Conservation (phyloP, 169 alveolate genomes). For the Plasmodium cynomolgi region DNA sequence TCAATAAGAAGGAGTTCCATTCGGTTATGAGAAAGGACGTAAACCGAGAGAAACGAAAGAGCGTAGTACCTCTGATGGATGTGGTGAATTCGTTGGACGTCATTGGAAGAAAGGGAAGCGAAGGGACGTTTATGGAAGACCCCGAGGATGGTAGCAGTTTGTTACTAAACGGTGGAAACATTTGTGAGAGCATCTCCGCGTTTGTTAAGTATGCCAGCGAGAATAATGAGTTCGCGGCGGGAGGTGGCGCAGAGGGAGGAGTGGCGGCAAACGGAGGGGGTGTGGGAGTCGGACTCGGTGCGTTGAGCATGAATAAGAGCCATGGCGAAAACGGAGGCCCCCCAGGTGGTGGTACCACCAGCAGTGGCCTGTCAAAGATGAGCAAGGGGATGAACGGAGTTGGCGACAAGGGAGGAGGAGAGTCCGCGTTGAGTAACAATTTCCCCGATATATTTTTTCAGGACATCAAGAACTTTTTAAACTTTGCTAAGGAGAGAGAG, state of each 20-base stretch:
- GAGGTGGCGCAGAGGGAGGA: not conserved
- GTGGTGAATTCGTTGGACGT: not conserved
- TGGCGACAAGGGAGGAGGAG: conserved; percentile 7
- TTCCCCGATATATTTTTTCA: conserved; percentile 29
- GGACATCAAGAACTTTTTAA: conserved; percentile 58
- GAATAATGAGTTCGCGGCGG: not conserved
- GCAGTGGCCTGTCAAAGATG: not conserved
- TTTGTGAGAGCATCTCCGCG: not conserved
- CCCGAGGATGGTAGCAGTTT: not conserved
- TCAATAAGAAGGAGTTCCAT: not conserved
- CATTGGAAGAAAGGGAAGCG: not conserved
- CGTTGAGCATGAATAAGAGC: not conserved
- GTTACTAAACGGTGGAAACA: not conserved
- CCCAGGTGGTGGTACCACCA: not conserved
- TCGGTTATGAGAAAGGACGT: not conserved
- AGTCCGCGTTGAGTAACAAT: not conserved
- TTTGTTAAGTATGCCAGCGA: not conserved
- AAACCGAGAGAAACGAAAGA: not conserved
- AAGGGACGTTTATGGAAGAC: not conserved
- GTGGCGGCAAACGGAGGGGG: too few relatives aligned
- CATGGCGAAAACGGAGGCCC: not conserved
- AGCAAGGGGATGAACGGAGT: not conserved
- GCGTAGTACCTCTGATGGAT: not conserved
- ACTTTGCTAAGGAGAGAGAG: conserved; percentile 30
- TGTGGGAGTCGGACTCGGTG: not conserved